Conservation (phyloP, 2,329 filamentous ascomycete genomes). For the Penicillium paneum region DNA sequence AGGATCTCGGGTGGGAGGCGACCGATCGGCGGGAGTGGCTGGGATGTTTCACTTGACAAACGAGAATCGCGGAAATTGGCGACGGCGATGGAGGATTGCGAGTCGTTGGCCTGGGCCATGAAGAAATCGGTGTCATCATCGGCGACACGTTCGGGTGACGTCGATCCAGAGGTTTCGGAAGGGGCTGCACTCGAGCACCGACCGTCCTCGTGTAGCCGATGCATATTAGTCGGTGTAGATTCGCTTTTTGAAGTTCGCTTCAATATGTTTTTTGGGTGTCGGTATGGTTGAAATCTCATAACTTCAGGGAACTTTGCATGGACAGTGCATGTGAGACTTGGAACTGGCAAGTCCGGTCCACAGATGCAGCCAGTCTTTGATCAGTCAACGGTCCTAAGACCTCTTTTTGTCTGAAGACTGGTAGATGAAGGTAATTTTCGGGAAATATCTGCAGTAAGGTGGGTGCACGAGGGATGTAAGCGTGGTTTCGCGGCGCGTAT, state of each 20-base stretch:
- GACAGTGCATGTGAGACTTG: constrained; percentile 11
- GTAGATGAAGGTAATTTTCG: not conserved
- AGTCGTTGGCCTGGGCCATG: constrained; percentile 78
- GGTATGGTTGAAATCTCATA: constrained; percentile 21
- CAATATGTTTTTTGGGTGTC: constrained; percentile 10
- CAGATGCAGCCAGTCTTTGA: constrained; percentile 1
- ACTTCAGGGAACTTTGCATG: constrained; percentile 17
- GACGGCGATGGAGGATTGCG: constrained; percentile 82
- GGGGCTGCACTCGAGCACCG: constrained; percentile 40
- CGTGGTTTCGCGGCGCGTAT: not conserved
- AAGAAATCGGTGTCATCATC: constrained; percentile 95
- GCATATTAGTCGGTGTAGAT: constrained; percentile 28
- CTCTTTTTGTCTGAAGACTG: not conserved
- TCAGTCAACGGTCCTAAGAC: not conserved
- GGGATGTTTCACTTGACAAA: constrained; percentile 51
- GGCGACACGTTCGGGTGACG: constrained; percentile 55
- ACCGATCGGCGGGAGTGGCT: constrained; percentile 61
- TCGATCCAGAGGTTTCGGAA: constrained; percentile 45
- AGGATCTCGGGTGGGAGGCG: constrained; percentile 90
- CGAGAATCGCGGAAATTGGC: constrained; percentile 73
- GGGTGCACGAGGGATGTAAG: constrained; percentile 7
- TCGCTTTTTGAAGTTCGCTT: constrained; percentile 9
- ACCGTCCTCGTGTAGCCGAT: constrained; percentile 36
- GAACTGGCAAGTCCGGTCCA: constrained; percentile 8
- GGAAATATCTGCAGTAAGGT: not conserved